Conservation (phyloP, 495 filamentous ascomycete species). For the Platismatia glauca region DNA sequence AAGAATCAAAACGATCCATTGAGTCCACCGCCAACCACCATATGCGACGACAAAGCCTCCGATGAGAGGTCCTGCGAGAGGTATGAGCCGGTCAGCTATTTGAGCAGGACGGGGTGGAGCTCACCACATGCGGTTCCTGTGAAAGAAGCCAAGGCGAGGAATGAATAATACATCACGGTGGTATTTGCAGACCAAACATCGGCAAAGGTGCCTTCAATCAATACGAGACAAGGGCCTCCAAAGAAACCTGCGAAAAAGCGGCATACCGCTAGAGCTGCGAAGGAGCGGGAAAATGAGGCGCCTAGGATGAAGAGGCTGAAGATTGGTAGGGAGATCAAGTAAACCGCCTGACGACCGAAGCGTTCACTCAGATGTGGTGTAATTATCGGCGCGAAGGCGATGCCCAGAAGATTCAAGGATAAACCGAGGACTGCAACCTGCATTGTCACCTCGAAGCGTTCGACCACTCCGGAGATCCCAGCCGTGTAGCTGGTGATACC, state of each 20-base stretch:
- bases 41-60: conserved; percentile 29
- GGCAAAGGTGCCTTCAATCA: conserved; percentile 40
- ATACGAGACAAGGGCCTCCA: conserved; percentile 36
- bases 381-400: conserved; percentile 34
- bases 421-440: conserved; percentile 39
- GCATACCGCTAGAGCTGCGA: conserved; percentile 29
- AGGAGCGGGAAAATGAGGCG: conserved; percentile 27
- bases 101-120: neutral
- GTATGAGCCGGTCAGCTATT: neutral
- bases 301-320: conserved; percentile 34
- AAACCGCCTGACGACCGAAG: conserved; percentile 31
- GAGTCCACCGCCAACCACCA: conserved; percentile 35
- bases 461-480: conserved; percentile 31
- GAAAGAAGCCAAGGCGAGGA: conserved; percentile 30
- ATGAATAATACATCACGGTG: conserved; percentile 31
- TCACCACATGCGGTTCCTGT: conserved; percentile 31
- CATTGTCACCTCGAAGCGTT: conserved; percentile 35
- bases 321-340: conserved; percentile 27
- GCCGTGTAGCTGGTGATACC: conserved; percentile 43
- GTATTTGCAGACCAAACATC: conserved; percentile 33
- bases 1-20: conserved; percentile 31
- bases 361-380: conserved; percentile 35
- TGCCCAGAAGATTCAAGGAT: conserved; percentile 33
- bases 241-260: conserved; percentile 37
- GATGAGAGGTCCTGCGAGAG: conserved; percentile 29